These are phyloP conservation scores for Globisporangium apiculatum DNA, from an alignment of 352 stramenopile genomes.

Conservation along the genomic window DNA sequence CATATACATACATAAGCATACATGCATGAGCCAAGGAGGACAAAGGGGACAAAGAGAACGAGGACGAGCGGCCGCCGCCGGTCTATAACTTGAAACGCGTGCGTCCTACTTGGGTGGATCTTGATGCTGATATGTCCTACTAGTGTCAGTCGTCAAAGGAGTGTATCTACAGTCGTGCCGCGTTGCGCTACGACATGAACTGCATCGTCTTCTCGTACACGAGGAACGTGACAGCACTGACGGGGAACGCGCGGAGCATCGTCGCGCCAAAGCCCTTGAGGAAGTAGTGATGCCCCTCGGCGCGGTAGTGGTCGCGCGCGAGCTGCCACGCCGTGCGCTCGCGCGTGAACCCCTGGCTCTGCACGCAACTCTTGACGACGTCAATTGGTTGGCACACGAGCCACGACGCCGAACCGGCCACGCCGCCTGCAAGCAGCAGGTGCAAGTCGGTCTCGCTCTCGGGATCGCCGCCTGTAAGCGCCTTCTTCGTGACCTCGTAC, in stretches of 20 bases:
- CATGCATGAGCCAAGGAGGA: no score
- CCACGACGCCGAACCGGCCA: conserved; percentile 77
- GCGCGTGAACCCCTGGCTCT: conserved; percentile 52
- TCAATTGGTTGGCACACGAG: conserved; percentile 78
- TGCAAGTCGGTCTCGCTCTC: conserved; percentile 59
- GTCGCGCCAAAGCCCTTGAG: conserved; percentile 78
- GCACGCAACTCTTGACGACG: conserved; percentile 87
- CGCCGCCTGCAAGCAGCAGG: conserved; percentile 66
- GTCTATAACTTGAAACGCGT: no score
- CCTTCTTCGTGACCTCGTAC: conserved; percentile 65
- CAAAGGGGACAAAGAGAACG: no score
- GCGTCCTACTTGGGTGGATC: no score
- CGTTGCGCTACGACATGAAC: conserved; percentile 43
- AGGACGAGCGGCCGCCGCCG: no score
- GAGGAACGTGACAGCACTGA: conserved; percentile 80
- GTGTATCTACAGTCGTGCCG: no score
- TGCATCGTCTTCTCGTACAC: conserved; percentile 84
- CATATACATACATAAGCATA: no score
- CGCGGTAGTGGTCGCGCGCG: conserved; percentile 29
- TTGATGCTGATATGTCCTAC: no score
- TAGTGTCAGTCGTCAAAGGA: no score
- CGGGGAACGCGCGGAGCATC: conserved; percentile 75
- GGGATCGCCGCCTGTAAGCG: conserved; percentile 37
- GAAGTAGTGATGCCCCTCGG: conserved; percentile 61
- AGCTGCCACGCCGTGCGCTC: conserved; percentile 42